phyloP scores from a whole-genome alignment of 768 basidiomycete species.

The Russula olivacea region DNA sequence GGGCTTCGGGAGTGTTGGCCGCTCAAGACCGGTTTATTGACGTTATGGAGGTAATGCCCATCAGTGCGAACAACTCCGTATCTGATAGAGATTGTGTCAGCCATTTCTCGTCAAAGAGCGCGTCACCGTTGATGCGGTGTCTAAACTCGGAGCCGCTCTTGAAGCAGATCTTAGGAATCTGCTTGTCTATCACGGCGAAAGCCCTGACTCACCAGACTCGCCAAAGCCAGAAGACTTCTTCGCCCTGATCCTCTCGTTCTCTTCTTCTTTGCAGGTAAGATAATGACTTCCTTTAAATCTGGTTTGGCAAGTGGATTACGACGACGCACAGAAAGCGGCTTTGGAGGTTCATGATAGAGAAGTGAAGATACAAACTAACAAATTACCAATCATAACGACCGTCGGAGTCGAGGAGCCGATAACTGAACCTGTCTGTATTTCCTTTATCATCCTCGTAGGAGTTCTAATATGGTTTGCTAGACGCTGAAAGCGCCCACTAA shows the following conservation, averaged over 20 bases:
- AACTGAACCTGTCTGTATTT: constrained; percentile 17
- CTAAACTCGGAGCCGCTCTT: constrained; percentile 51
- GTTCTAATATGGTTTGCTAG: constrained; percentile 30
- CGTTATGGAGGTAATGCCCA: constrained; percentile 58
- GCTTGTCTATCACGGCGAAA: constrained; percentile 73
- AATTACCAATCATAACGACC: constrained; percentile 18
- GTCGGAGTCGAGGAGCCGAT: constrained; percentile 12
- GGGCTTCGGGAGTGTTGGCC: constrained; percentile 30
- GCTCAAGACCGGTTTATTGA: constrained; percentile 55
- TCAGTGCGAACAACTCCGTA: background rate
- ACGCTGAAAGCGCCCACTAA: constrained; percentile 37
- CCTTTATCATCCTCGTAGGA: background rate
- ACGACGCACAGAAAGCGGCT: constrained; percentile 55
- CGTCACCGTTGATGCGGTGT: constrained; percentile 57
- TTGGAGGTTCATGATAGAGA: constrained; percentile 56
- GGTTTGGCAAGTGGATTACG: background rate
- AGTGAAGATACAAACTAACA: constrained; percentile 14
- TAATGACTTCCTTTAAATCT: constrained; percentile 17
- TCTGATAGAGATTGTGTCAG: constrained; percentile 23
- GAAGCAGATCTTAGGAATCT: constrained; percentile 56
- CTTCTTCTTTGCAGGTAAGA: constrained; percentile 58
- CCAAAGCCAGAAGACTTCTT: constrained; percentile 83
- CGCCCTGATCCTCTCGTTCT: constrained; percentile 65
- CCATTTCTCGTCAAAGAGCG: constrained; percentile 40
- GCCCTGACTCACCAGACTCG: constrained; percentile 53